phyloP scores from a whole-genome alignment of 345 rosid species.

The Zanthoxylum bungeanum region DNA sequence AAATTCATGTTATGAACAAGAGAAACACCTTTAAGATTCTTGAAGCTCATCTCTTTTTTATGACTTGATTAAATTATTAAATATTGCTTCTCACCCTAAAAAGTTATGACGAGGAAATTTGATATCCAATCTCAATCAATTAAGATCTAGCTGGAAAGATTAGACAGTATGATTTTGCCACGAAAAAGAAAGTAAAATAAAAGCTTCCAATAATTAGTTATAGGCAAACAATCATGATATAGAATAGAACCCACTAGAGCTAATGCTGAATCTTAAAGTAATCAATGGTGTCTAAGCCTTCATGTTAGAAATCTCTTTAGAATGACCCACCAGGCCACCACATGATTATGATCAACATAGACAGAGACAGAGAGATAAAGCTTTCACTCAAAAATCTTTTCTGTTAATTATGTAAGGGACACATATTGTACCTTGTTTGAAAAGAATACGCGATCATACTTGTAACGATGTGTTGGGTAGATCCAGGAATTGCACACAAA shows the following conservation, averaged over 20 bases:
- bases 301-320: neutral
- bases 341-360: neutral
- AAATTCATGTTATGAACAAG: no score
- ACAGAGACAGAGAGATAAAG: neutral
- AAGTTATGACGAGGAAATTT: neutral
- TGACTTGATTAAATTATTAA: neutral
- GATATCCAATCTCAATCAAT: neutral
- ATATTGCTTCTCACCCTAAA: neutral
- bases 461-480: conserved; percentile 66
- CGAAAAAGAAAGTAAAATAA: neutral
- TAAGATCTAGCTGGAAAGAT: conserved; percentile 8
- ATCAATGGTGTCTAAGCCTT: neutral
- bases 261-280: neutral
- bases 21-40: neutral
- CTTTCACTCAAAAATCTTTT: neutral
- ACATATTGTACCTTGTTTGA: conserved; percentile 65
- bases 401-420: neutral
- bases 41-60: conserved; percentile 2
- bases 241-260: neutral
- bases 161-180: neutral
- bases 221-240: conserved; percentile 2
- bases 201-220: neutral
- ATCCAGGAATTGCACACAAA: conserved; percentile 96
- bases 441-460: conserved; percentile 73
- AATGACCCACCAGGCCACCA: neutral